Evolutionary conservation across 495 filamentous ascomycete genomes (phyloP).

Genomic region (Daldinia caldariorum): DNA sequence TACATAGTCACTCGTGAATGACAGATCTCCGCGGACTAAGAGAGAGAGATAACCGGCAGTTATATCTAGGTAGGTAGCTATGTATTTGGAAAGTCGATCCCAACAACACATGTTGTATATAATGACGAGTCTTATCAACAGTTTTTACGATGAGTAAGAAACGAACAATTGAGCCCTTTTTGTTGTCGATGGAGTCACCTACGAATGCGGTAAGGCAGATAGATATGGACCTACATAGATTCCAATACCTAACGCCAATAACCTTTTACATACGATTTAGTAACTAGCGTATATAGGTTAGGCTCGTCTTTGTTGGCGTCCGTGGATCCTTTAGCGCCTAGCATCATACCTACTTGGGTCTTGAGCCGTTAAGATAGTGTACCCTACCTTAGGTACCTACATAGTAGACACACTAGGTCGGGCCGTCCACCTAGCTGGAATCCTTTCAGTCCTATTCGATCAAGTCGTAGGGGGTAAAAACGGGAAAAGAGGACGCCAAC

Average conservation of each 20-base stretch:
- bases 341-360: background rate
- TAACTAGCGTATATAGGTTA: too few relatives aligned
- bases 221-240: too few relatives aligned
- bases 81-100: slow-evolving; percentile 25
- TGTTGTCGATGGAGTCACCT: background rate
- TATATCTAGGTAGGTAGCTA: slow-evolving; percentile 1
- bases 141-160: slow-evolving; percentile 16
- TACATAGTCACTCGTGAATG: slow-evolving; percentile 39
- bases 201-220: background rate
- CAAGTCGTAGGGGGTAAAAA: background rate
- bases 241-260: too few relatives aligned
- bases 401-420: slow-evolving; percentile 22
- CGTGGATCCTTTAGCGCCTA: background rate
- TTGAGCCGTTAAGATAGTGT: background rate
- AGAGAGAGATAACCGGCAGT: background rate
- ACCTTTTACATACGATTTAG: too few relatives aligned
- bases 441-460: slow-evolving; percentile 2
- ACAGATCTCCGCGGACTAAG: slow-evolving; percentile 31
- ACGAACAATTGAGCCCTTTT: background rate
- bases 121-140: slow-evolving; percentile 29
- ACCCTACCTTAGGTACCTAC: too few relatives aligned
- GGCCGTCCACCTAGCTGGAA: background rate
- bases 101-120: slow-evolving; percentile 11
- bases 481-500: slow-evolving; percentile 5
- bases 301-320: too few relatives aligned